Base-by-base conservation (phyloP, 2,329 filamentous ascomycete species). In the Setomelanomma holmii region DNA sequence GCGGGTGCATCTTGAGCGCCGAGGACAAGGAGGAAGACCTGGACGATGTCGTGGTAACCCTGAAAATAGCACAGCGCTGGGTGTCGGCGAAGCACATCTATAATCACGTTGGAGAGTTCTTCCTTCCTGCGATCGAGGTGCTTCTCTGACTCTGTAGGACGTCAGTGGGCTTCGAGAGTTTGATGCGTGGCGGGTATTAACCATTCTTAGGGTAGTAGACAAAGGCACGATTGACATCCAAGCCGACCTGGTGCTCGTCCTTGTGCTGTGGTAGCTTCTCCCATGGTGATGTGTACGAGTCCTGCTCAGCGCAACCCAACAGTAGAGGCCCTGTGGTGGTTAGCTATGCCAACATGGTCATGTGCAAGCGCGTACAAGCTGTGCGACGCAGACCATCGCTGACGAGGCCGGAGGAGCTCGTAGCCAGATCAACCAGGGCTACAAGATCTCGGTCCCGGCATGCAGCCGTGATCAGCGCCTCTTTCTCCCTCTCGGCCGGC, bases 41-140 rank as follows among this genome's bases (percentile, higher is more conserved):
- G 96, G 64, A 91, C 95, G 68, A 99, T 98, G 78, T 99, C 95
- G 76, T 99, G 95, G 74, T 96, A 99, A 72, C 95, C 95, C 78
- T 99, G 95, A 75, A 99, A 99, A 78, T 99, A 99, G 79, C 87
- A 91, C 30, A 99, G 85, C 72, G 88, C 87, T 14, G 93, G 91
- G 66, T 96, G 84, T 27, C 84, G 84, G 46, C 96, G 88, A 40
- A 99, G 84, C 12, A 96, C 86, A 59, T 89, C 84, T 45, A 85
- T 85, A 66, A 99, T 98, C 44, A 99, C 82, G 57, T 86, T 79
- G 6, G 87, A 93, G 1, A 99, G 84, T 67, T 95, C 87, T 48
- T 81, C 72, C 71, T 95, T 97, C 69, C 89, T 88, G 38, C 75
- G 74, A 40, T 85, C 80, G 51, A 96, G 82, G 61, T 93, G 86